phyloP scores from a whole-genome alignment of 2,329 filamentous ascomycete species.

The Drechslerella dactyloides region DNA sequence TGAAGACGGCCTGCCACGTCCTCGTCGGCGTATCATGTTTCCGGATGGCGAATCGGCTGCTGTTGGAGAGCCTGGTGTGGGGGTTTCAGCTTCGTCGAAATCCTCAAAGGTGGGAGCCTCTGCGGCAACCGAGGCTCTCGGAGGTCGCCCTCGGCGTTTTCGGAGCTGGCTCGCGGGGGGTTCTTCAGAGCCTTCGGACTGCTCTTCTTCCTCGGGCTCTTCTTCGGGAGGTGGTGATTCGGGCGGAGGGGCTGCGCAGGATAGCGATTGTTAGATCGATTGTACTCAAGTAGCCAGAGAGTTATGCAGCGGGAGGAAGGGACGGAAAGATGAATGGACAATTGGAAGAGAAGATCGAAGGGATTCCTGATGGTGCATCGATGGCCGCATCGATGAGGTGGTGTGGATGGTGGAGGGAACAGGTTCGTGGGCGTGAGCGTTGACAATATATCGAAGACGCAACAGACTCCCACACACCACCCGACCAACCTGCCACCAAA shows the following conservation, averaged over 20 bases:
- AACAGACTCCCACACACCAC: conserved; percentile 8
- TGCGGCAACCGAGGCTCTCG: conserved; percentile 56
- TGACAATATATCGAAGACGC: conserved; percentile 9
- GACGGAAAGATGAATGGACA: neutral
- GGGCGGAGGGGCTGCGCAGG: conserved; percentile 33
- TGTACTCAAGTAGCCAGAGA: neutral
- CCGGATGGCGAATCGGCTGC: conserved; percentile 69
- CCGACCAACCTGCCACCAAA: neutral
- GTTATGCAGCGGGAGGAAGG: neutral
- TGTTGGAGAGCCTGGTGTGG: conserved; percentile 67
- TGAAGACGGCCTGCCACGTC: conserved; percentile 63
- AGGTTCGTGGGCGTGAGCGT: neutral
- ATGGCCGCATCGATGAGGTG: conserved; percentile 5
- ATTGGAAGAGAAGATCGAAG: neutral
- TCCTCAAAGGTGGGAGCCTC: conserved; percentile 28
- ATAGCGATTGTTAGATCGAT: conserved; percentile 18
- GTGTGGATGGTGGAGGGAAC: neutral
- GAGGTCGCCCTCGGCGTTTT: conserved; percentile 63
- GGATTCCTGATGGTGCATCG: neutral
- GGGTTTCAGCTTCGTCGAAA: conserved; percentile 55
- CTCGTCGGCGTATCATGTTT: conserved; percentile 64
- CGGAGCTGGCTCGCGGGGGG: conserved; percentile 59
- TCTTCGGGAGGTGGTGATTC: conserved; percentile 31
- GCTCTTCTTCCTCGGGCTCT: conserved; percentile 29
- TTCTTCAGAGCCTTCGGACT: conserved; percentile 38